Evolutionary conservation across 208 protist species (phyloP).

Genomic region (Leishmania major): DNA sequence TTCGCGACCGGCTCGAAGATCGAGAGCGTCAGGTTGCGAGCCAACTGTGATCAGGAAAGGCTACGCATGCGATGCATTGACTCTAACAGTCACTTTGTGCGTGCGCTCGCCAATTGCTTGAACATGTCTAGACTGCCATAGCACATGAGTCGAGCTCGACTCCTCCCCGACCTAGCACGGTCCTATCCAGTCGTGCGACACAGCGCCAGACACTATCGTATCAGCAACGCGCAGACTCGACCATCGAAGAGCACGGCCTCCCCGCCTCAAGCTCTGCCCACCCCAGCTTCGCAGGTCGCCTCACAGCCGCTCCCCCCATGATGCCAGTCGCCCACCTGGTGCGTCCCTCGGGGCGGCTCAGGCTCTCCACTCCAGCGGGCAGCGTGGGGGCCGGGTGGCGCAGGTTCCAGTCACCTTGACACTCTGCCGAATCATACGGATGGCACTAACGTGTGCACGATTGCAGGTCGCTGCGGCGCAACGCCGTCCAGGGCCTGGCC

Average conservation of each 20-base stretch:
- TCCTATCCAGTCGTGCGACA: not conserved
- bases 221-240: not conserved
- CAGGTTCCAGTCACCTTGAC: not conserved
- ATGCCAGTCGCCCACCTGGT: not conserved
- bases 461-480: not conserved
- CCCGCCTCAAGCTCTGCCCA: not conserved
- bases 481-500: not conserved
- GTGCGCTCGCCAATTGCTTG: too few species aligned
- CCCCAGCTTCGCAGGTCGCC: not conserved
- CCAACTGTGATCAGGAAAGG: slow-evolving; percentile 83
- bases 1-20: slow-evolving; percentile 86
- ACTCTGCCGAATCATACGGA: not conserved
- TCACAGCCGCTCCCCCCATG: not conserved
- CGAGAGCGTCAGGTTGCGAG: slow-evolving; percentile 86
- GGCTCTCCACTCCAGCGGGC: too few species aligned
- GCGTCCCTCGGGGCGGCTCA: not conserved
- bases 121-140: too few species aligned
- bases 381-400: not conserved
- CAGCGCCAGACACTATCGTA: not conserved
- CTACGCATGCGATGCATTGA: too few species aligned
- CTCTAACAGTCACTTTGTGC: too few species aligned
- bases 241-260: not conserved
- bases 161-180: too few species aligned
- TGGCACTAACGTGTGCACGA: not conserved
- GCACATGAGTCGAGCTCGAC: not conserved